These are phyloP conservation scores for Wickerhamiella cacticola DNA, from an alignment of 805 yeast genomes.

Conservation along the genomic window DNA sequence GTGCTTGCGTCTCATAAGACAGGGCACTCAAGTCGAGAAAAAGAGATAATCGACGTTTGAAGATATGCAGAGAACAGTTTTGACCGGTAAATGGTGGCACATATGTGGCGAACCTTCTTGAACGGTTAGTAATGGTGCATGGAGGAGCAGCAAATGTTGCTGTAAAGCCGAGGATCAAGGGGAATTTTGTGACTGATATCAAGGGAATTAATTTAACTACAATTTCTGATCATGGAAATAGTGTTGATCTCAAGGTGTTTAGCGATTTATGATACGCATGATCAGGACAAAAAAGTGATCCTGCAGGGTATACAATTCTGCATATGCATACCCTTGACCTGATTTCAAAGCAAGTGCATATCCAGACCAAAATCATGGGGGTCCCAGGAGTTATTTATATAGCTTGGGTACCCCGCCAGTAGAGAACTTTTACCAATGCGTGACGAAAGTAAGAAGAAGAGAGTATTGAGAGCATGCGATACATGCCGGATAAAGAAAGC, in stretches of 20 bases:
- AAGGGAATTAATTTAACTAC: too few species aligned
- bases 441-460: slow-evolving; percentile 12
- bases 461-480: slow-evolving; percentile 13
- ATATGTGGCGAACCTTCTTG: slow-evolving; percentile 2
- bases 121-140: slow-evolving; percentile 1
- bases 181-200: too few species aligned
- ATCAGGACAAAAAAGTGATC: too few species aligned
- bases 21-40: too few species aligned
- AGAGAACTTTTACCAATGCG: background rate
- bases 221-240: too few species aligned
- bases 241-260: too few species aligned
- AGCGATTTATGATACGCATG: too few species aligned
- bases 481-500: slow-evolving; percentile 13
- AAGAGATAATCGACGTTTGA: background rate
- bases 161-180: too few species aligned
- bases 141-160: background rate
- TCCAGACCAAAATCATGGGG: slow-evolving; percentile 4
- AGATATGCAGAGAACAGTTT: background rate
- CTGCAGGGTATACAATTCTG: slow-evolving; percentile 6
- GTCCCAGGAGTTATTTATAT: slow-evolving; percentile 5
- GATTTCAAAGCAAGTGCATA: slow-evolving; percentile 13
- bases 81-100: slow-evolving; percentile 1
- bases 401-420: background rate
- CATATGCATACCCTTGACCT: slow-evolving; percentile 13
- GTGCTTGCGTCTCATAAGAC: too few species aligned